phyloP scores from a whole-genome alignment of 2,329 filamentous ascomycete species.

The Cladosporium velox region DNA sequence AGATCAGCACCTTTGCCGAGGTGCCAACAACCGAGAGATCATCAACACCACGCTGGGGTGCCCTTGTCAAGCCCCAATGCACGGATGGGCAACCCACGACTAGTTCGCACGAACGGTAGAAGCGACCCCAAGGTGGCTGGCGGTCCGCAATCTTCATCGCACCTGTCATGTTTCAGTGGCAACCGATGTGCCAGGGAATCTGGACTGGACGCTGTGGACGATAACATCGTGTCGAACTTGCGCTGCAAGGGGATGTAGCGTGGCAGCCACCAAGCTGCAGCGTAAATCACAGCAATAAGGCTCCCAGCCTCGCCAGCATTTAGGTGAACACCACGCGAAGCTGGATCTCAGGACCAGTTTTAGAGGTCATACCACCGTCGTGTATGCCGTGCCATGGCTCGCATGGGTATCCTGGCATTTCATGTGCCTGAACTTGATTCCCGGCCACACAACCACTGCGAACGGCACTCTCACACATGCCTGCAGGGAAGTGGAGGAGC shows the following conservation, averaged over 20 bases:
- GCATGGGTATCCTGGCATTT: not conserved
- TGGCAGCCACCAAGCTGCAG: not conserved
- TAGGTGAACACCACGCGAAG: not conserved
- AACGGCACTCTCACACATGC: not conserved
- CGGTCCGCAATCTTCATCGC: not conserved
- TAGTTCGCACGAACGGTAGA: not conserved
- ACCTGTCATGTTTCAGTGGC: not conserved
- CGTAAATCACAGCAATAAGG: not conserved
- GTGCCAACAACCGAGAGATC: not conserved
- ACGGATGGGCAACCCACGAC: slow-evolving; percentile 7
- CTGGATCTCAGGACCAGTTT: not conserved
- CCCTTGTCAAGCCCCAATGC: not conserved
- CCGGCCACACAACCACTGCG: not conserved
- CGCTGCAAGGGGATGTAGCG: not conserved
- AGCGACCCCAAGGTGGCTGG: slow-evolving; percentile 7
- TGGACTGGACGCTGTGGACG: not conserved
- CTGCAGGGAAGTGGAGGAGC: not conserved
- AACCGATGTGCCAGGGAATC: not conserved
- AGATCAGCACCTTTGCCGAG: not conserved
- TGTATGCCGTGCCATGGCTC: not conserved
- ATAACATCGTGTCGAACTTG: not conserved
- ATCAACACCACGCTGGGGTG: not conserved
- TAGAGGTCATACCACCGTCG: not conserved
- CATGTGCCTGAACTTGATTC: not conserved
- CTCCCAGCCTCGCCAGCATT: not conserved